Percentiles rank a stretch among this genome's conserved stretches.
phyloP scores from a whole-genome alignment of 192 early-diverging fungal species.

The Coemansia sp. region DNA sequence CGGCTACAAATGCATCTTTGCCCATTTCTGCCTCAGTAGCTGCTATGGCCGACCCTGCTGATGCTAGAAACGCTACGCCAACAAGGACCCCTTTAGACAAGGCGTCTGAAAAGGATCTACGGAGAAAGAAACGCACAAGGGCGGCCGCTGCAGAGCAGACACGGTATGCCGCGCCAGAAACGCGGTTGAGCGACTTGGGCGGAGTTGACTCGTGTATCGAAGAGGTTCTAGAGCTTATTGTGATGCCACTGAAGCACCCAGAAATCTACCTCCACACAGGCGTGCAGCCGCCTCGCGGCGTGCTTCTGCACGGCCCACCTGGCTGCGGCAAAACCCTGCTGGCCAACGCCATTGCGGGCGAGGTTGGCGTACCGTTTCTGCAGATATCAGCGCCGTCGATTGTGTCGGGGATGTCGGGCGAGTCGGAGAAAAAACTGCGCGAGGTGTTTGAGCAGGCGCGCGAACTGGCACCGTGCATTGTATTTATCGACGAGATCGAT shows the following conservation, averaged over 20 bases:
- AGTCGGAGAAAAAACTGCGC: conserved; percentile 96
- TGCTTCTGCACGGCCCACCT: conserved; percentile 93
- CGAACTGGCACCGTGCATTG: conserved; percentile 79
- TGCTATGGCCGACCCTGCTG: background rate
- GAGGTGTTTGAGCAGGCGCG: conserved; percentile 97
- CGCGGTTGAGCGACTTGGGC: conserved; percentile 76
- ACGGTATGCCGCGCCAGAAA: conserved; percentile 50
- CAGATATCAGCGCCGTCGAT: conserved; percentile 93
- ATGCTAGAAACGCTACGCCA: background rate
- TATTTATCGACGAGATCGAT: conserved; percentile 99
- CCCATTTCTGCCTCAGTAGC: background rate
- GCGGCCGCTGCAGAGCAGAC: conserved; percentile 10
- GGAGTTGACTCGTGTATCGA: conserved; percentile 90
- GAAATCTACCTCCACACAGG: conserved; percentile 92
- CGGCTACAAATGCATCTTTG: background rate
- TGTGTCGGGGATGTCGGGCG: conserved; percentile 97
- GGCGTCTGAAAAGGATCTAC: conserved; percentile 11
- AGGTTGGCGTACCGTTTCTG: conserved; percentile 86
- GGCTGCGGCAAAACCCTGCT: conserved; percentile 96
- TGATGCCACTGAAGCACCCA: conserved; percentile 90
- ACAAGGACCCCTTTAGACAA: background rate
- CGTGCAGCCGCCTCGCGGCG: conserved; percentile 90
- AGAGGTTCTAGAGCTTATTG: conserved; percentile 88
- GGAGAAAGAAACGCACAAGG: conserved; percentile 21
- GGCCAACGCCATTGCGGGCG: conserved; percentile 96